Evolutionary conservation across 2,329 filamentous ascomycete species (phyloP).

Genomic region (Parastagonospora avenae): DNA sequence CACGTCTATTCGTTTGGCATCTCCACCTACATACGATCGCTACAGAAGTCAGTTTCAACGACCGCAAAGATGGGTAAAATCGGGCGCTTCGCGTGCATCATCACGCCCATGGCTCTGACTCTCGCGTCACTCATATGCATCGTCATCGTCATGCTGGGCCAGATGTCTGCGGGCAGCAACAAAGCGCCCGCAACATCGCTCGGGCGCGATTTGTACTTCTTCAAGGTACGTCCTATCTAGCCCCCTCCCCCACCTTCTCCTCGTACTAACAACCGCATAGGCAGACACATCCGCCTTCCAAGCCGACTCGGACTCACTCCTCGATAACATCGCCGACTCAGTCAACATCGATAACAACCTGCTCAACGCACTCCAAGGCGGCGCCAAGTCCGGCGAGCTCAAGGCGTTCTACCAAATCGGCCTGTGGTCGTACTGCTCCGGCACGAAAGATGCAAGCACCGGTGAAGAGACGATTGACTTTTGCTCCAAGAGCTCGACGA

Average conservation of each 20-base stretch:
- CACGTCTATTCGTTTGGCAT: neutral
- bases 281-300: slow-evolving; percentile 59
- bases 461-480: slow-evolving; percentile 55
- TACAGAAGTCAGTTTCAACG: too few relatives aligned
- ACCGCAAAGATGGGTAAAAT: slow-evolving; percentile 66
- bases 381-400: slow-evolving; percentile 55
- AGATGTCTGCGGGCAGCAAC: slow-evolving; percentile 53
- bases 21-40: neutral
- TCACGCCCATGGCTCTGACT: slow-evolving; percentile 82
- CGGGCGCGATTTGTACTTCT: slow-evolving; percentile 61
- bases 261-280: slow-evolving; percentile 14
- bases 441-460: slow-evolving; percentile 58
- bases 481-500: slow-evolving; percentile 73
- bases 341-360: slow-evolving; percentile 46
- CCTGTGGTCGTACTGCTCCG: slow-evolving; percentile 86
- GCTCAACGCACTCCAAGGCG: slow-evolving; percentile 46
- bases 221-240: slow-evolving; percentile 59
- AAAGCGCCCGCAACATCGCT: slow-evolving; percentile 45
- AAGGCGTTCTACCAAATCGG: slow-evolving; percentile 79
- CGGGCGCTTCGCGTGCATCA: slow-evolving; percentile 84
- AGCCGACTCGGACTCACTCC: slow-evolving; percentile 30
- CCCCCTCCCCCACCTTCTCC: neutral
- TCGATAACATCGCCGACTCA: slow-evolving; percentile 26
- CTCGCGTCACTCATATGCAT: slow-evolving; percentile 75
- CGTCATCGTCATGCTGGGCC: slow-evolving; percentile 62